phyloP scores from a whole-genome alignment of 495 filamentous ascomycete genomes.

The Podospora bellae-mahoneyi region DNA sequence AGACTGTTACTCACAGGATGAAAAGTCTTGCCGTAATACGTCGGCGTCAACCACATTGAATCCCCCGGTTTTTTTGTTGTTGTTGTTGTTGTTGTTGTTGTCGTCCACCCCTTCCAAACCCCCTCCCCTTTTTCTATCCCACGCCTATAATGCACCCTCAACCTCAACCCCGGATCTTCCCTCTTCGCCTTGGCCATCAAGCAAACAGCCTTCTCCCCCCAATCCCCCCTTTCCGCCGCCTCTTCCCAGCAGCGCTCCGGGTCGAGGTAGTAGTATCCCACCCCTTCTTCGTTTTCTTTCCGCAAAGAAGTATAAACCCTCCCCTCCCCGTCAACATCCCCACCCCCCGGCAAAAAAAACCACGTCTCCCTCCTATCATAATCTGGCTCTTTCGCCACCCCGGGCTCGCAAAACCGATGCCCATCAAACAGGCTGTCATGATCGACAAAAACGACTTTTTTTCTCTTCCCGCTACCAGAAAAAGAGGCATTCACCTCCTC shows the following conservation, averaged over 20 bases:
- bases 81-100: neutral
- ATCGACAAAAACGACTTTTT: conserved; percentile 43
- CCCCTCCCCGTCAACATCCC: conserved; percentile 29
- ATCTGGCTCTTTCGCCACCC: conserved; percentile 40
- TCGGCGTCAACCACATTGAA: conserved; percentile 44
- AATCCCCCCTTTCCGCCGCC: conserved; percentile 33
- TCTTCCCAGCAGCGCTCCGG: conserved; percentile 30
- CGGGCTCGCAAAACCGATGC: conserved; percentile 49
- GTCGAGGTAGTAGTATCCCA: conserved; percentile 24
- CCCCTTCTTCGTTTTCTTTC: conserved; percentile 6
- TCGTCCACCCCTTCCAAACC: neutral
- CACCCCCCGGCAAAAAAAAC: conserved; percentile 48
- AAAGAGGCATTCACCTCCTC: conserved; percentile 33
- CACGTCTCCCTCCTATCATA: conserved; percentile 40
- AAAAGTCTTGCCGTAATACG: conserved; percentile 46
- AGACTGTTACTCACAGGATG: conserved; percentile 33
- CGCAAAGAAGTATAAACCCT: neutral
- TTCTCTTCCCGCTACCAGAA: neutral
- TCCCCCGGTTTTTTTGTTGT: conserved; percentile 15
- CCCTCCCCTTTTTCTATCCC: neutral
- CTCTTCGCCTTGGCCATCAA: conserved; percentile 40
- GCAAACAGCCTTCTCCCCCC: conserved; percentile 40
- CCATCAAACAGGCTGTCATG: conserved; percentile 41
- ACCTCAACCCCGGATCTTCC: conserved; percentile 29
- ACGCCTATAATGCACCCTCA: conserved; percentile 13